Evolutionary conservation across 164 flowering plant genomes (phyloP), one percentile per base, ranked within the genome.

Genomic region (Nymphaea colorata): DNA sequence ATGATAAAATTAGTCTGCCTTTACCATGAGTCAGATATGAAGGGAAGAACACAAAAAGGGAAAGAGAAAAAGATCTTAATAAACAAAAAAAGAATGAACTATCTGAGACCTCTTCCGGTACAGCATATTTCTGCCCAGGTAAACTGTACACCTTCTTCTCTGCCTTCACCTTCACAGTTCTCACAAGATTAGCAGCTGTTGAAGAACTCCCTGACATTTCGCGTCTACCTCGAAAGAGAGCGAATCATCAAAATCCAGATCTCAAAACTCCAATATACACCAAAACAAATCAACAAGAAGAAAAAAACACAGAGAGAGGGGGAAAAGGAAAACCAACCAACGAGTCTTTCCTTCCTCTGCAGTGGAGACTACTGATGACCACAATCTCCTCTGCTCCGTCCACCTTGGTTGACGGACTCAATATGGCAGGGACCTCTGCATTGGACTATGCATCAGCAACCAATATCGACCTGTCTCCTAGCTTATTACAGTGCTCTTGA

Each of bases 81-180:
- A 42, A 64, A 17, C 10, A 6, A 10, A 42, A 6, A 64, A 41
- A 6, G 44, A 6, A 63, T 4, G 45, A 43, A 67, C 16, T 43
- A 59, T 43, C 61, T 14, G 47, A 66, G 68, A 93, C 98, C 97
- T 89, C 97, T 83, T 93, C 96, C 61, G 96, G 98, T 73, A 81
- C 81, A 81, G 91, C 98, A 74, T 66, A 82, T 78, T 77, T 91
- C 81, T 93, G 98, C 17, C 98, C 99, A 18, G 97, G 69, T 80
- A 94, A 82, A 42, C 76, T 80, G 73, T 55, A 94, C 57, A 83
- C 90, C 78, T 93, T 93, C 86, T 85, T 93, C 86, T 78, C 82
- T 75, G 69, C 43, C 62, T 77, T 87, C 55, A 67, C 84, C 73
- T 71, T 88, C 8, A 79, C 82, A 43, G 87, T 77, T 5, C 79